Evolutionary conservation across 2,329 filamentous ascomycete genomes (phyloP), one percentile per base, ranked within the genome.

Genomic region (Podosphaera xanthii): DNA sequence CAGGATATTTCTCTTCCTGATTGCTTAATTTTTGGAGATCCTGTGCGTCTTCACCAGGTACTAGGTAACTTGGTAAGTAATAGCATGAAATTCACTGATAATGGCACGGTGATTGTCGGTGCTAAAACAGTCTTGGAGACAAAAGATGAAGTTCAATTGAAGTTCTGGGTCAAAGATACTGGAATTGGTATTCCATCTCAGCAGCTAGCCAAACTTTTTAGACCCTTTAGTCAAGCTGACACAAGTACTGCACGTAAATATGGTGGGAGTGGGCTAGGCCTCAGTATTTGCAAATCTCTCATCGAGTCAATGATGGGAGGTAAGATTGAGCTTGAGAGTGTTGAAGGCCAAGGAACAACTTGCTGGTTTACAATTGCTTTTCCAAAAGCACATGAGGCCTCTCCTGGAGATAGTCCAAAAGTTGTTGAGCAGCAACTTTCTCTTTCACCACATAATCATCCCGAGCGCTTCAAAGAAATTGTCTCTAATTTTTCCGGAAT

Each of bases 241-340:
- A 86, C 84, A 55, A 92, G 87, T 65, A 94, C 89, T 2, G 88
- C 89, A 59, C 78, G 90, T 58, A 92, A 89, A 68, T 96, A 95
- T 65, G 90, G 90, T 48, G 90, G 90, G 50, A 95, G 88, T 64
- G 90, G 90, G 33, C 80, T 96, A 2, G 90, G 90, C 1, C 76
- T 96, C 50, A 94, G 87, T 67, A 96, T 96, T 63, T 95, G 90
- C 77, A 95, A 95, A 71, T 90, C 87, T 0, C 81, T 96, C 50
- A 89, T 96, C 62, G 87, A 95, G 72, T 87, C 86, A 30, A 90
- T 94, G 71, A 90, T 96, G 79, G 82, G 87, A 62, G 90, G 90
- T 49, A 82, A 78, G 61, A 94, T 96, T 61, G 82, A 83, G 71
- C 78, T 96, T 0, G 84, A 92, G 62, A 92, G 86, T 63, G 76